Base-by-base conservation (phyloP, 495 filamentous ascomycete species). In the Penicillium bialowiezense region DNA sequence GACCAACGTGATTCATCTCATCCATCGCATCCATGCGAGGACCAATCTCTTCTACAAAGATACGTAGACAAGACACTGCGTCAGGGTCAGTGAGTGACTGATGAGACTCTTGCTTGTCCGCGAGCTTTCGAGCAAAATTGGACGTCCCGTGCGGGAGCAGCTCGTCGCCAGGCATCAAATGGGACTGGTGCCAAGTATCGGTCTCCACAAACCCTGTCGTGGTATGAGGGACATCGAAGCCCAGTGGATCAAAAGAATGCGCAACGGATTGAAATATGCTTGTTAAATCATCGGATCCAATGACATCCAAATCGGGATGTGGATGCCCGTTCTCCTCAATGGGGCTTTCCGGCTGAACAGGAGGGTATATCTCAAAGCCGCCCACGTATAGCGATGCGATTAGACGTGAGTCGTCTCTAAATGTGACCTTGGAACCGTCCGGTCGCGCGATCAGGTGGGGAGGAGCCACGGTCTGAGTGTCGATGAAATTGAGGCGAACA, bases 1-100 rank as follows among this genome's bases (percentile, higher is more conserved):
- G 12, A 68, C 80, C 58, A 70, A 87, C 84, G 69, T 97, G 89
- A 73, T 95, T 95, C 60, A 81, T 76, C 23, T 80, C 78, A 71
- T 96, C 88, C 73, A 96, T 81, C 39, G 83, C 88, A 64, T 97
- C 93, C 90, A 98, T 93, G 88, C 92, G 96, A 14, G 88, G 67
- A 3, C 88, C 91, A 13, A 98, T 87, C 55, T 96, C 88, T 58
- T 95, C 89, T 20, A 93, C 83, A 62, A 95, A 98, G 0, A 88
- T 83, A 62, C 95, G 90, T 82, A 98, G 88, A 57, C 90, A 88
- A 33, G 84, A 74, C 2, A 90, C 77, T 62, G 96, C 88, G 37
- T 95, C 87, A 2, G 84, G 81, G 12, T 79, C 79, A 48, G 79
- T 80, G 20, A 97, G 72, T 53, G 78, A 87, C 15, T 77, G 67